Percentiles rank a stretch among this genome's conserved stretches.
These are phyloP conservation scores for Hygrocybe punicea DNA, from an alignment of 768 basidiomycete genomes.

Conservation along the genomic window DNA sequence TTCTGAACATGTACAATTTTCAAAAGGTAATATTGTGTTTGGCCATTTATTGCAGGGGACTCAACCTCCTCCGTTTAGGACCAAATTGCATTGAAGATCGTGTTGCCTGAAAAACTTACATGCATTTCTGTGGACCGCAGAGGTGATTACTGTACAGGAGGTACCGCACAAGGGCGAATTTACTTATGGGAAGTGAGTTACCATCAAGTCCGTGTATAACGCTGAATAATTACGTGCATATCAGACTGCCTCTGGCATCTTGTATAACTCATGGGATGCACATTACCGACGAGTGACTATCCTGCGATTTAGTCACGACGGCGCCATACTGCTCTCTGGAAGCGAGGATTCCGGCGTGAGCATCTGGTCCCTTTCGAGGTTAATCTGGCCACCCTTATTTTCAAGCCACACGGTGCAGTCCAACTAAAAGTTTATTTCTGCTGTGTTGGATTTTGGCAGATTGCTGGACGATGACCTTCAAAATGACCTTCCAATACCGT, in stretches of 20 bases:
- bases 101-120: slow-evolving; percentile 85
- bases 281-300: slow-evolving; percentile 89
- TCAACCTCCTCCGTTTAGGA: slow-evolving; percentile 50
- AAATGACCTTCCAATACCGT: slow-evolving; percentile 71
- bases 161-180: slow-evolving; percentile 82
- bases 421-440: slow-evolving; percentile 13
- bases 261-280: slow-evolving; percentile 90
- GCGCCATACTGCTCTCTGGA: slow-evolving; percentile 74
- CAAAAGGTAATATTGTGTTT: slow-evolving; percentile 63
- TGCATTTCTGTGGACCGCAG: slow-evolving; percentile 71
- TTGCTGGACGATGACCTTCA: slow-evolving; percentile 72
- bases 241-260: slow-evolving; percentile 88
- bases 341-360: slow-evolving; percentile 87
- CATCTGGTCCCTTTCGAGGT: slow-evolving; percentile 90
- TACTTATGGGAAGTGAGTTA: slow-evolving; percentile 91
- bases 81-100: slow-evolving; percentile 80
- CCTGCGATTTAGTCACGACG: slow-evolving; percentile 80
- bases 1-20: slow-evolving; percentile 87
- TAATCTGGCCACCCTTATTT: slow-evolving; percentile 30
- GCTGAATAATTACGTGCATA: slow-evolving; percentile 8
- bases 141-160: slow-evolving; percentile 81
- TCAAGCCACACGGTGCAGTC: slow-evolving; percentile 9
- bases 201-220: not conserved
- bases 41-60: not conserved
- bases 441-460: slow-evolving; percentile 39